A percentile compares a stretch with the other conserved stretches of the same genome.
Conservation (phyloP, 257 asterid species). For the Nemophila menziesii region DNA sequence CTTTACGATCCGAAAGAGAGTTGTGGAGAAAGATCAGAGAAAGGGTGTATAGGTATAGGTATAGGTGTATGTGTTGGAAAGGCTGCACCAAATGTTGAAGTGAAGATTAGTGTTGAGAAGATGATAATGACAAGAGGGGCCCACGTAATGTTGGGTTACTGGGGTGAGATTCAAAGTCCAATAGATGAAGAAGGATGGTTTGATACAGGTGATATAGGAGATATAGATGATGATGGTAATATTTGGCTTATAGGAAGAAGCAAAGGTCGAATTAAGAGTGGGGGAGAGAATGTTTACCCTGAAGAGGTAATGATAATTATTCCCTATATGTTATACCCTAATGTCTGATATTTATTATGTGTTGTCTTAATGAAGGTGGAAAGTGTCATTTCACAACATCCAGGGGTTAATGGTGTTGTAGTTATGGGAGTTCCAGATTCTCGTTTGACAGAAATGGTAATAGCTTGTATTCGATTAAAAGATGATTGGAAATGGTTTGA, state of each 20-base stretch:
- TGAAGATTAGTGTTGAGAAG: conserved; percentile 38
- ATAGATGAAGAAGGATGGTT: conserved; percentile 43
- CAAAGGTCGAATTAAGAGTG: conserved; percentile 75
- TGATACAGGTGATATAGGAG: conserved; percentile 86
- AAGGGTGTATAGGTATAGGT: no score
- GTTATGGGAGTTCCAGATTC: conserved; percentile 66
- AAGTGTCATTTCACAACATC: conserved; percentile 54
- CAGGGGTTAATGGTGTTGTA: conserved; percentile 41
- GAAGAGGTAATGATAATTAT: conserved; percentile 44
- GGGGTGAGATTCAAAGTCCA: conserved; percentile 43
- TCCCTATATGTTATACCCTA: not conserved
- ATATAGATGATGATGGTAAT: conserved; percentile 52
- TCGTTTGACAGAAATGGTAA: conserved; percentile 61
- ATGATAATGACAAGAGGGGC: conserved; percentile 75
- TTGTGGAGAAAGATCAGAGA: conserved; percentile 16
- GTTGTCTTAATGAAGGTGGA: conserved; percentile 48
- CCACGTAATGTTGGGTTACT: conserved; percentile 75
- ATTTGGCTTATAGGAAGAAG: conserved; percentile 85
- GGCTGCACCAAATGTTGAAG: conserved; percentile 71
- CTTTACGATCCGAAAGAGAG: conserved; percentile 44
- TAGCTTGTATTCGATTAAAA: conserved; percentile 47
- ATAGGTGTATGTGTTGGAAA: conserved; percentile 71
- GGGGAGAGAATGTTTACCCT: conserved; percentile 87
- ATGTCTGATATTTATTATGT: not conserved
- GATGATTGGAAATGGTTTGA: conserved; percentile 68